A percentile compares a stretch with the other conserved stretches of the same genome.
Evolutionary conservation across 208 protist species (phyloP).

Genomic region (Tetramitus jugosus): DNA sequence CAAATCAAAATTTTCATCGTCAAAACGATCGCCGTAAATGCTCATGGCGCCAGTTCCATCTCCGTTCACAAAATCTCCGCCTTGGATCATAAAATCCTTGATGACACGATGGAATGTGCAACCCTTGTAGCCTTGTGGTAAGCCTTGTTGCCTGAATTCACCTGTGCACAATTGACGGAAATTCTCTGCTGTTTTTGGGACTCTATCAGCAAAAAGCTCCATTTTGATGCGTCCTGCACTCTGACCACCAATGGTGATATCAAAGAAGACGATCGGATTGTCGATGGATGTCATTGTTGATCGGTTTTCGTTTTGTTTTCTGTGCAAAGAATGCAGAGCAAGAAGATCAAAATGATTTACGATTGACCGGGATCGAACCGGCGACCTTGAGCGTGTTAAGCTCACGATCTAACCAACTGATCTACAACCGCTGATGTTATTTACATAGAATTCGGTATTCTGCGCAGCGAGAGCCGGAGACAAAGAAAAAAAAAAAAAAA

Average conservation of each 20-base stretch:
- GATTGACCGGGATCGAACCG: no score
- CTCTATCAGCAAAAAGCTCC: constrained; percentile 47
- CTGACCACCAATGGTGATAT: constrained; percentile 38
- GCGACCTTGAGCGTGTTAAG: no score
- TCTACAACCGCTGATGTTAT: no score
- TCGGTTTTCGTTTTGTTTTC: no score
- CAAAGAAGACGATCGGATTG: constrained; percentile 40
- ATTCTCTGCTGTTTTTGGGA: constrained; percentile 55
- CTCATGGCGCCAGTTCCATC: constrained; percentile 46
- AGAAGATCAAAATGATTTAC: no score
- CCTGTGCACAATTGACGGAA: constrained; percentile 48
- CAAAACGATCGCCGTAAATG: constrained; percentile 39
- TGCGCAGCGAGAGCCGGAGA: no score
- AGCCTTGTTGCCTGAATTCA: constrained; percentile 24
- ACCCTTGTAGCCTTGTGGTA: constrained; percentile 74
- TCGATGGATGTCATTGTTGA: no score
- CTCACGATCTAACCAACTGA: no score
- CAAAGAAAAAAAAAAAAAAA: no score
- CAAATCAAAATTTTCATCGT: constrained; percentile 74
- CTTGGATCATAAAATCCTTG: constrained; percentile 44
- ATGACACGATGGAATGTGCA: constrained; percentile 58
- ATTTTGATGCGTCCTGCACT: constrained; percentile 40
- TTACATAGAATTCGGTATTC: no score
- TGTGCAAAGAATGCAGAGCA: no score
- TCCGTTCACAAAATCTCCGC: constrained; percentile 46